Conservation (phyloP, 2,329 filamentous ascomycete species). For the Alternaria sp. region DNA sequence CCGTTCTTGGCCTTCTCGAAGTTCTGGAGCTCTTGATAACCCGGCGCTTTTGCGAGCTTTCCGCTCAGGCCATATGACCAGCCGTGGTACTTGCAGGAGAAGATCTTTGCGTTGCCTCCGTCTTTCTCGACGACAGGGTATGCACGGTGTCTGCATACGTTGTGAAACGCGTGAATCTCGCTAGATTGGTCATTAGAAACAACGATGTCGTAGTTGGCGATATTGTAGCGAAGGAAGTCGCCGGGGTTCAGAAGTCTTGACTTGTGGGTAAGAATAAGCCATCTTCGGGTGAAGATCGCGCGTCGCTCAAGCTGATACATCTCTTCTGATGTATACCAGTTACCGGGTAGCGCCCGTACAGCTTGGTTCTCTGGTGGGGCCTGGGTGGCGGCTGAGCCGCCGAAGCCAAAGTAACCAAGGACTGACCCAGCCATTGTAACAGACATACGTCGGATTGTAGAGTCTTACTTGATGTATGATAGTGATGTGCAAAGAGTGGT, state of each 20-base stretch:
- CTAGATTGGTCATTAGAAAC: constrained; percentile 50
- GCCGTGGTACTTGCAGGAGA: constrained; percentile 57
- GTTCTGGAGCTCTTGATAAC: constrained; percentile 51
- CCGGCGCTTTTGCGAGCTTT: constrained; percentile 54
- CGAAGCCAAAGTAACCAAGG: constrained; percentile 38
- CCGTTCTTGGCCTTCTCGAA: constrained; percentile 53
- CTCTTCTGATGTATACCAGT: constrained; percentile 52
- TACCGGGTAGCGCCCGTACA: constrained; percentile 53
- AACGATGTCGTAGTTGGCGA: constrained; percentile 54
- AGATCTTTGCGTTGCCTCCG: constrained; percentile 49
- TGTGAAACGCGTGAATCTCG: constrained; percentile 54
- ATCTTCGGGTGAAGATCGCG: constrained; percentile 63
- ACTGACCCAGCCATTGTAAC: constrained; percentile 36
- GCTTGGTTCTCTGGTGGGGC: constrained; percentile 31
- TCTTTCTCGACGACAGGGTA: constrained; percentile 53
- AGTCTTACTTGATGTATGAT: background rate
- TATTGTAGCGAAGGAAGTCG: constrained; percentile 63
- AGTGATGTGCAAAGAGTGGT: background rate
- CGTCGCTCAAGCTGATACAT: constrained; percentile 59
- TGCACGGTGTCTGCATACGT: constrained; percentile 57
- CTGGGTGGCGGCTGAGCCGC: constrained; percentile 23
- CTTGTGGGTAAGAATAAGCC: constrained; percentile 65
- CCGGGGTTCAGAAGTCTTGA: constrained; percentile 61
- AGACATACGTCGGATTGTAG: background rate
- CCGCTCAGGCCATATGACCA: constrained; percentile 58